phyloP scores from a whole-genome alignment of 192 early-diverging fungal species.

The Physocladia obscura region DNA sequence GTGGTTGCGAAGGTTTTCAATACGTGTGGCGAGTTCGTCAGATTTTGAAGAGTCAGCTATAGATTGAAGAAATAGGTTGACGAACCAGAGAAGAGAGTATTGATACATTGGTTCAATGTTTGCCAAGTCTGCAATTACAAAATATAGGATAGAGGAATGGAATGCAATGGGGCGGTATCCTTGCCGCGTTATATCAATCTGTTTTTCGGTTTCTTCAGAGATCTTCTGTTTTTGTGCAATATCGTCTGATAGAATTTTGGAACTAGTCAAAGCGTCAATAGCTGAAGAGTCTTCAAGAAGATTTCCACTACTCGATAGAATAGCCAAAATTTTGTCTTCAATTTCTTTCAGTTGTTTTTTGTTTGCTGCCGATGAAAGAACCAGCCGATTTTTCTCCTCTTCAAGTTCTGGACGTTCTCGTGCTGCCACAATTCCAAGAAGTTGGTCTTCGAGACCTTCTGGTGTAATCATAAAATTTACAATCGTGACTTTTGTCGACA shows the following conservation, averaged over 20 bases:
- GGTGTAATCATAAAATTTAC: conserved; percentile 68
- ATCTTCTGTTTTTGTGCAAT: conserved; percentile 64
- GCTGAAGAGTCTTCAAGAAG: conserved; percentile 63
- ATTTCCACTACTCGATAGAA: conserved; percentile 56
- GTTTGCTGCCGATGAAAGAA: conserved; percentile 56
- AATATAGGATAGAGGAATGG: conserved; percentile 62
- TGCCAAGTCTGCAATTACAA: conserved; percentile 63
- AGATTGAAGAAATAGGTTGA: conserved; percentile 63
- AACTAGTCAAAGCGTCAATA: conserved; percentile 57
- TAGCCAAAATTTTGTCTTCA: conserved; percentile 60
- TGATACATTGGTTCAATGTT: conserved; percentile 70
- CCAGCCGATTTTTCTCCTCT: conserved; percentile 62
- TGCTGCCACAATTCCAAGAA: conserved; percentile 62
- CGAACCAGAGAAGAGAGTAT: conserved; percentile 63
- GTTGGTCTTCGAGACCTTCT: conserved; percentile 62
- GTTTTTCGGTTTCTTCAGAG: conserved; percentile 60
- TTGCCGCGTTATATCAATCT: conserved; percentile 60
- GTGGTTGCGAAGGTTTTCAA: conserved; percentile 55
- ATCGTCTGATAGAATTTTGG: conserved; percentile 59
- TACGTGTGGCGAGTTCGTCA: conserved; percentile 44
- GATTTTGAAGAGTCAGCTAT: conserved; percentile 61
- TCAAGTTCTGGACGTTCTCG: conserved; percentile 67
- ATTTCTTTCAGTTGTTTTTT: conserved; percentile 67
- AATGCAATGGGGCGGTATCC: conserved; percentile 61
- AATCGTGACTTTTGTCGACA: conserved; percentile 64